Evolutionary conservation across 2,329 filamentous ascomycete genomes (phyloP).

Genomic region (Colletotrichum cordylinicola): DNA sequence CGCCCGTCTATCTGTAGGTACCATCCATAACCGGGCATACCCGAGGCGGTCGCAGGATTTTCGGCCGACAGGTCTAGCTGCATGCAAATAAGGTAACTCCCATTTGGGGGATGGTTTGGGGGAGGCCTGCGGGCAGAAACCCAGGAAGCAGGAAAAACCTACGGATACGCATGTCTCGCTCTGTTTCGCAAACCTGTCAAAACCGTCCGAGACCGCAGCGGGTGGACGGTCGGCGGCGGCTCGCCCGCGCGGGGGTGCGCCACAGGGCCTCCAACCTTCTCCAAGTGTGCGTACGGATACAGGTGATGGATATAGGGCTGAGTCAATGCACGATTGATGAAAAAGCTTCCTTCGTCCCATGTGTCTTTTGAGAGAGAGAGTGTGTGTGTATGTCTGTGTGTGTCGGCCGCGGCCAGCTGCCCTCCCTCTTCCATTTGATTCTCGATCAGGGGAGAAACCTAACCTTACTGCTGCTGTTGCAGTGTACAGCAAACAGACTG

Average conservation of each 20-base stretch:
- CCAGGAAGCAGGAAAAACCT: neutral
- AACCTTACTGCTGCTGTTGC: neutral
- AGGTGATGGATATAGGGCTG: slow-evolving; percentile 7
- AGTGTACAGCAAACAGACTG: neutral
- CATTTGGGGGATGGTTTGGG: neutral
- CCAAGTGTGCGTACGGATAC: neutral
- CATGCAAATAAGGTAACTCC: neutral
- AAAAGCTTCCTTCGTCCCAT: slow-evolving; percentile 10
- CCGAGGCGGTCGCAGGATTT: slow-evolving; percentile 1
- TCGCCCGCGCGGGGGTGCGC: neutral
- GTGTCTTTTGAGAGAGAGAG: neutral
- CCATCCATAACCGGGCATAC: neutral
- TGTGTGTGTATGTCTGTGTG: neutral
- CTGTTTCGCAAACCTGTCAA: neutral
- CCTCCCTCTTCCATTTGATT: neutral
- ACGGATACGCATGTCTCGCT: neutral
- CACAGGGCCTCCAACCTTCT: neutral
- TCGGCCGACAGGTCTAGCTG: slow-evolving; percentile 1
- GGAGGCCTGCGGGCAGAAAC: neutral
- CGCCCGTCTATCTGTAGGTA: neutral
- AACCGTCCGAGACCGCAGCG: neutral
- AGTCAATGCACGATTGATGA: neutral
- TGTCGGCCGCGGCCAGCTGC: neutral
- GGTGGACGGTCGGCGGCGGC: neutral
- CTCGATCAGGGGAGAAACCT: neutral